phyloP scores from a whole-genome alignment of 352 stramenopile genomes.

The Pythium apleroticum region DNA sequence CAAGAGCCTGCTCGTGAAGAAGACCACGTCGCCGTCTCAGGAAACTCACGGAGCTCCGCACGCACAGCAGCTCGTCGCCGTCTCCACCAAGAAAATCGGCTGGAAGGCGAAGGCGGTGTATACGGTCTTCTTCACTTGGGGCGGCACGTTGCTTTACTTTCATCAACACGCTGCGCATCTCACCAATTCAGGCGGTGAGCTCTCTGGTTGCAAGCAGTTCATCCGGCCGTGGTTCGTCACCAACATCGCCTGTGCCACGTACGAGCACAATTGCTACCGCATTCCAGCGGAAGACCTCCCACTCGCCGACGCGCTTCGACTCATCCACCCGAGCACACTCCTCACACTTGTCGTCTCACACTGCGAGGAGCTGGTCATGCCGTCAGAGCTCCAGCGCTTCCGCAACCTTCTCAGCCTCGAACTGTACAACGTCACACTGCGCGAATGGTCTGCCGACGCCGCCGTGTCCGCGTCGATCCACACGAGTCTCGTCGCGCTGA shows the following conservation, averaged over 20 bases:
- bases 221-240: conserved; percentile 29
- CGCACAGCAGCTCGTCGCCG: not conserved
- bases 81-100: not conserved
- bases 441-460: conserved; percentile 19
- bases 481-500: conserved; percentile 3
- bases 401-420: conserved; percentile 20
- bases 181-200: not conserved
- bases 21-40: no score
- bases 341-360: conserved; percentile 26
- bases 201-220: conserved; percentile 15
- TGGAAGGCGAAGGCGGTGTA: not conserved
- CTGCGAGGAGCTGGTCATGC: conserved; percentile 21
- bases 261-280: conserved; percentile 27
- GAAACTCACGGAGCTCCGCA: not conserved
- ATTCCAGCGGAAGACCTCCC: not conserved
- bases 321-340: conserved; percentile 17
- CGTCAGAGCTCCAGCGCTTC: conserved; percentile 15
- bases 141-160: conserved; percentile 1
- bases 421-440: conserved; percentile 31
- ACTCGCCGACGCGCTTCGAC: not conserved
- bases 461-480: conserved; percentile 10
- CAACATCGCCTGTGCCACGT: conserved; percentile 24
- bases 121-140: conserved; percentile 1
- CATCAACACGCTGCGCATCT: conserved; percentile 1
- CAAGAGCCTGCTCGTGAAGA: not conserved